Base-by-base conservation (phyloP, 495 filamentous ascomycete genomes). In the Podospora tetraspora region DNA sequence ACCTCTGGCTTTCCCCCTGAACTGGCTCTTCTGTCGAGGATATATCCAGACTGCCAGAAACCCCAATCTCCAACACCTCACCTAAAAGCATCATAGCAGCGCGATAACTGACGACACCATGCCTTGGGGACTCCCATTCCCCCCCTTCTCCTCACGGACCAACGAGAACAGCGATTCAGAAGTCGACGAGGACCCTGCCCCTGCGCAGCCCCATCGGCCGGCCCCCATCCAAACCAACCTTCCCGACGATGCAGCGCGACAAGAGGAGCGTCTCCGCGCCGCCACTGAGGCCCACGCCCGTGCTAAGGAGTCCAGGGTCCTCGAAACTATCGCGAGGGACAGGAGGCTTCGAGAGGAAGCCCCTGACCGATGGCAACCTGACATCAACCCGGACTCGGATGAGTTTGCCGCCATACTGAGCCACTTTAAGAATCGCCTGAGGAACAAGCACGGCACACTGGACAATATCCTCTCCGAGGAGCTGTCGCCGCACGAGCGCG, bases 401-500 rank as follows among this genome's bases (percentile, higher is more conserved):
- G 56, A 57, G 0, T 76, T 76, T 62, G 32, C 34, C 12, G 32
- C 64, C 1, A 13, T 58, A 11, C 66, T 71, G 6, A 12, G 57
- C 2, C 30, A 60, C 21, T 69, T 71, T 61, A 6, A 11, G 43
- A 6, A 12, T 10, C 37, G 62, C 19, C 66, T 75, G 10, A 64
- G 16, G 3, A 37, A 32, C 13, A 27, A 37, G 58, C 21, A 67
- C 63, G 37, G 43, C 10, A 72, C 70, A 3, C 13, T 73, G n/a
- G 16, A 59, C 52, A 22, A 62, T 10, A 70, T 75, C 27, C 62
- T 77, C 8, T 16, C 59, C 12, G 19, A n/a, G 7, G 24, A 64
- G 7, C 75, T 77, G 59, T 52, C 63, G 2, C 62, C 66, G 2
- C 58, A 69, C 58, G 72, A 76, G 32, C 34, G 66, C 24, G 56